Conservation (phyloP, 2,329 filamentous ascomycete species). For the Leptographium procerum region DNA sequence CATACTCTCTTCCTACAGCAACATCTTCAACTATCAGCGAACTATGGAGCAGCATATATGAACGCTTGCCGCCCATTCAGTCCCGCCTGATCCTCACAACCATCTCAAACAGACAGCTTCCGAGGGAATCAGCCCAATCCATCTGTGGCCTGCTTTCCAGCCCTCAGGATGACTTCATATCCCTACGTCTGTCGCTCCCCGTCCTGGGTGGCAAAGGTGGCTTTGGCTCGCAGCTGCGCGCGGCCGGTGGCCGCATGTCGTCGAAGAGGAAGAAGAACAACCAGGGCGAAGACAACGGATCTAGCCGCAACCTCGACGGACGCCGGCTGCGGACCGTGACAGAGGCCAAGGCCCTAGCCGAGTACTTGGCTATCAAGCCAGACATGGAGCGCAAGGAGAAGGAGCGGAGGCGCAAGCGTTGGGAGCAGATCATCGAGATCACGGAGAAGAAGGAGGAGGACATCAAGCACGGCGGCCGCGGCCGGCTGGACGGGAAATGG, state of each 20-base stretch:
- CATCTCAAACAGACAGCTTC: slow-evolving; percentile 61
- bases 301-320: slow-evolving; percentile 86
- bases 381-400: slow-evolving; percentile 95
- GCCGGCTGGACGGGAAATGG: slow-evolving; percentile 79
- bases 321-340: slow-evolving; percentile 81
- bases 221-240: slow-evolving; percentile 92
- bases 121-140: slow-evolving; percentile 36
- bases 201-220: slow-evolving; percentile 92
- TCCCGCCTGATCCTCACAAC: slow-evolving; percentile 69
- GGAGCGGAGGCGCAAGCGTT: slow-evolving; percentile 70
- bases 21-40: slow-evolving; percentile 54
- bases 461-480: slow-evolving; percentile 59
- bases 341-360: slow-evolving; percentile 88
- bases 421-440: slow-evolving; percentile 78
- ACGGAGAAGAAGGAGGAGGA: slow-evolving; percentile 78
- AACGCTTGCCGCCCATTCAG: slow-evolving; percentile 47
- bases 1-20: slow-evolving; percentile 63
- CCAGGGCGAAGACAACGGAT: slow-evolving; percentile 73
- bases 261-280: slow-evolving; percentile 78
- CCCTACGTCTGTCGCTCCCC: slow-evolving; percentile 67
- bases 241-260: slow-evolving; percentile 95
- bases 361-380: slow-evolving; percentile 90
- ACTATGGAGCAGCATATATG: slow-evolving; percentile 51
- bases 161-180: slow-evolving; percentile 56
- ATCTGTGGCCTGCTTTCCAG: slow-evolving; percentile 51